These are phyloP conservation scores for Lipomyces orientalis DNA, from an alignment of 805 yeast genomes.

Conservation along the genomic window DNA sequence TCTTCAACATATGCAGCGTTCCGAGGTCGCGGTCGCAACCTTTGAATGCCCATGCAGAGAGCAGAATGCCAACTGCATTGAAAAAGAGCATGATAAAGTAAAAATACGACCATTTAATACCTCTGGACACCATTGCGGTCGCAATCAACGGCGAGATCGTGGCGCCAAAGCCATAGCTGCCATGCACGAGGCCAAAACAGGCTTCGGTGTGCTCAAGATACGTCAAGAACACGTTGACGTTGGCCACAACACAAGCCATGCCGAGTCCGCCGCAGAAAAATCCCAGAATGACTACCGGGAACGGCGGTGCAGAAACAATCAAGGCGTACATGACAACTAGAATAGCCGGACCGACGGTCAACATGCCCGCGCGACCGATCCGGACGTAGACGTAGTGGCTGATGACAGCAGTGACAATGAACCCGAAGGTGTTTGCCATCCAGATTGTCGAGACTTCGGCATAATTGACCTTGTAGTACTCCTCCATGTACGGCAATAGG, in stretches of 20 bases:
- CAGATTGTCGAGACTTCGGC: slow-evolving; percentile 63
- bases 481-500: slow-evolving; percentile 60
- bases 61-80: slow-evolving; percentile 45
- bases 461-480: slow-evolving; percentile 54
- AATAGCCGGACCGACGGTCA: slow-evolving; percentile 49
- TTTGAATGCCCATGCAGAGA: slow-evolving; percentile 53
- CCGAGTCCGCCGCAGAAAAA: slow-evolving; percentile 67
- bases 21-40: slow-evolving; percentile 34
- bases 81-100: slow-evolving; percentile 57
- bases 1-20: slow-evolving; percentile 23
- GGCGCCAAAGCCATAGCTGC: slow-evolving; percentile 74
- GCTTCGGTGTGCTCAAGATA: slow-evolving; percentile 59
- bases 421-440: slow-evolving; percentile 65
- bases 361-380: slow-evolving; percentile 52
- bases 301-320: slow-evolving; percentile 56
- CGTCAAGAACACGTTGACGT: slow-evolving; percentile 58
- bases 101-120: slow-evolving; percentile 60
- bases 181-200: slow-evolving; percentile 68
- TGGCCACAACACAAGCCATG: slow-evolving; percentile 56
- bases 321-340: slow-evolving; percentile 53
- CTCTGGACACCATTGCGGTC: slow-evolving; percentile 57
- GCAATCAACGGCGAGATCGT: slow-evolving; percentile 71
- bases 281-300: slow-evolving; percentile 56
- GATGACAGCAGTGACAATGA: slow-evolving; percentile 56
- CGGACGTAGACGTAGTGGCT: slow-evolving; percentile 52